Percentiles rank a stretch among this genome's conserved stretches.
Conservation (phyloP, 805 yeast species). For the Yarrowia divulgata region DNA sequence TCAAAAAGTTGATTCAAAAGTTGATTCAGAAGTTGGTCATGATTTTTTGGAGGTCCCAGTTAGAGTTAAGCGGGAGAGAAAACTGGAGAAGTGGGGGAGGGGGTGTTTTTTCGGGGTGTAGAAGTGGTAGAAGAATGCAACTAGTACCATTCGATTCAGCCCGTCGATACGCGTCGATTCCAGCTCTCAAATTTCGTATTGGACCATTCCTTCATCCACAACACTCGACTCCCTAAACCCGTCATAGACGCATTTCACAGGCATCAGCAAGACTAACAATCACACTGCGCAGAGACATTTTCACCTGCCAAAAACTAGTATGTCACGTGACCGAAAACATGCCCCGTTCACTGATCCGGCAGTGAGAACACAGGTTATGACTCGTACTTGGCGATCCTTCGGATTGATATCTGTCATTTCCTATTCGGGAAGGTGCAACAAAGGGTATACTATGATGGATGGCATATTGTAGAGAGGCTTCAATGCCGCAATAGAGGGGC, state of each 20-base stretch:
- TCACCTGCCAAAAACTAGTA: background rate
- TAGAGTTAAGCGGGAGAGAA: background rate
- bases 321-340: background rate
- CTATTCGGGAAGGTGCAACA: too few species aligned
- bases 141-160: background rate
- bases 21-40: conserved; percentile 2
- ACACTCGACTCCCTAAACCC: background rate
- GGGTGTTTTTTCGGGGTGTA: background rate
- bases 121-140: background rate
- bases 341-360: too few species aligned
- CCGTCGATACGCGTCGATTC: background rate
- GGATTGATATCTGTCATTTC: too few species aligned
- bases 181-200: background rate
- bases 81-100: background rate
- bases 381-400: too few species aligned
- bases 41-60: conserved; percentile 15
- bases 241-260: conserved; percentile 15
- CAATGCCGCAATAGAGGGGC: too few species aligned
- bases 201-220: background rate
- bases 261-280: conserved; percentile 5
- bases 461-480: too few species aligned
- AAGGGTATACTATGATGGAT: too few species aligned
- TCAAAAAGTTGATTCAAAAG: too few species aligned
- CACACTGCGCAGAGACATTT: too few species aligned
- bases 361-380: too few species aligned